Evolutionary conservation across 768 basidiomycete species (phyloP).

Genomic region (Rubroboletus satanas): DNA sequence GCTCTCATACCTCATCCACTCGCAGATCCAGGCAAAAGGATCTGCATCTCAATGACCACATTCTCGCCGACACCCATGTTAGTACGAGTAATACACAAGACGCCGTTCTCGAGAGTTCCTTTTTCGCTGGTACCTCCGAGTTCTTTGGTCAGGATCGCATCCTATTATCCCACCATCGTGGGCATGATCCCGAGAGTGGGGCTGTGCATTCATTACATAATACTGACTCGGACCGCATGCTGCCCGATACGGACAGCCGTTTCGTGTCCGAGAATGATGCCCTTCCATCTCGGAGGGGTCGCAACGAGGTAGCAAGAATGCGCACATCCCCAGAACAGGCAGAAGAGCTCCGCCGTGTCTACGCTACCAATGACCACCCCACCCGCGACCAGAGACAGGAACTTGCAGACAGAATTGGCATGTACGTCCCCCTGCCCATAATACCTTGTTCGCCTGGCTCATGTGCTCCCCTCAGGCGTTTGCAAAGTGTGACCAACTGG

Average conservation of each 20-base stretch:
- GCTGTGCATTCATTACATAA: conserved; percentile 28
- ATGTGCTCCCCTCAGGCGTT: conserved; percentile 50
- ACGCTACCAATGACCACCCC: conserved; percentile 63
- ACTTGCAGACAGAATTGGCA: conserved; percentile 66
- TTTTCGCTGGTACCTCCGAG: conserved; percentile 33
- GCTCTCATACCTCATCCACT: conserved; percentile 23
- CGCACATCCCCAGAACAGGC: conserved; percentile 62
- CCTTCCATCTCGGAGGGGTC: conserved; percentile 29
- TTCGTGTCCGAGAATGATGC: conserved; percentile 48
- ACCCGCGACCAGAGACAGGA: conserved; percentile 61
- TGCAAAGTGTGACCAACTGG: conserved; percentile 81
- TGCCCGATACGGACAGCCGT: conserved; percentile 50
- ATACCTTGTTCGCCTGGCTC: conserved; percentile 19
- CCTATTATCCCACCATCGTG: conserved; percentile 33
- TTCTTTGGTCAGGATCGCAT: conserved; percentile 31
- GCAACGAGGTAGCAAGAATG: conserved; percentile 41
- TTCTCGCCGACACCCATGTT: conserved; percentile 21
- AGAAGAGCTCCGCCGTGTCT: conserved; percentile 65
- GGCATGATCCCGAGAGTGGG: conserved; percentile 24
- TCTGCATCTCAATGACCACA: conserved; percentile 27
- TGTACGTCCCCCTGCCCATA: conserved; percentile 48
- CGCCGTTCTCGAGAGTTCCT: conserved; percentile 25
- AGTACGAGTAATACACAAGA: conserved; percentile 9
- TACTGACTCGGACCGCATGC: conserved; percentile 47
- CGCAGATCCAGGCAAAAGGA: conserved; percentile 33